Conservation (phyloP, 106 monocot species). For the Iris macrosiphon region DNA sequence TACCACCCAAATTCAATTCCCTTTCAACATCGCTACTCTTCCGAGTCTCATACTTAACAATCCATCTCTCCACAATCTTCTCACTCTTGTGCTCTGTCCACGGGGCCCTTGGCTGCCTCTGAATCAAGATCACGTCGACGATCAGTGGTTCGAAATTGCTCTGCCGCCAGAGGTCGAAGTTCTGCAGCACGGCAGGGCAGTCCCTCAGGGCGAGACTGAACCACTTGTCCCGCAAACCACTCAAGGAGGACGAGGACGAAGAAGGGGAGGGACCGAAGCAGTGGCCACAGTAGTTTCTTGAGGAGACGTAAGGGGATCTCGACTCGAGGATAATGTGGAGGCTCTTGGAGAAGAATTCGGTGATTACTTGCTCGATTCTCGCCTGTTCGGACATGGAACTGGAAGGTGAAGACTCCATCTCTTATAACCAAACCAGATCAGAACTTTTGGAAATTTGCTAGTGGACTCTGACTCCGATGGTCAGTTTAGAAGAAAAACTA, state of each 20-base stretch:
- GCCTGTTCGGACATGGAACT: conserved; percentile 34
- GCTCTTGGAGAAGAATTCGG: conserved; percentile 68
- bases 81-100: conserved; percentile 11
- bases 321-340: conserved; percentile 68
- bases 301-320: conserved; percentile 62
- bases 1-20: conserved; percentile 9
- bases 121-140: conserved; percentile 42
- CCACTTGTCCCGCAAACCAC: conserved; percentile 54
- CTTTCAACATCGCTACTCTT: conserved; percentile 4
- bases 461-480: no score
- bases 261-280: conserved; percentile 24
- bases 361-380: conserved; percentile 66
- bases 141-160: conserved; percentile 66
- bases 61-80: conserved; percentile 63
- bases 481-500: not conserved
- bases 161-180: conserved; percentile 61
- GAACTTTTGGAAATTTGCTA: no score
- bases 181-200: conserved; percentile 56
- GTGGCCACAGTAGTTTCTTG: conserved; percentile 41
- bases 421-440: not conserved
- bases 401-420: conserved; percentile 28
- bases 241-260: conserved; percentile 30
- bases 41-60: conserved; percentile 43
- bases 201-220: conserved; percentile 59
- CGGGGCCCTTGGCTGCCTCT: not conserved